Conservation (phyloP, 352 stramenopile species). For the Pythium rhizo-oryzae region DNA sequence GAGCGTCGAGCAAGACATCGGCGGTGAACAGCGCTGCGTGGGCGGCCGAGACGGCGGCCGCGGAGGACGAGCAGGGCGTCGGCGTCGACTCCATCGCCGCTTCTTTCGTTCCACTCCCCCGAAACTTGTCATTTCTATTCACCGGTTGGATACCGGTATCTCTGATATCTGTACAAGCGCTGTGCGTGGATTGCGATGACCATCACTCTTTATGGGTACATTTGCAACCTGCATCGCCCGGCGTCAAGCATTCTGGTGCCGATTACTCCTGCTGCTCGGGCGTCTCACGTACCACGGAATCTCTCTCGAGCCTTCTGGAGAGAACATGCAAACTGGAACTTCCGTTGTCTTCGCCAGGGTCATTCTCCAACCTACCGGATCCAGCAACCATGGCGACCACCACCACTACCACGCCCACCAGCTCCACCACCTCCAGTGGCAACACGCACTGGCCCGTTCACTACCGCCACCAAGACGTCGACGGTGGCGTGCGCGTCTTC, state of each 20-base stretch:
- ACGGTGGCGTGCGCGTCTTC: slow-evolving; percentile 16
- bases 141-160: background rate
- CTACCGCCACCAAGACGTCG: slow-evolving; percentile 15
- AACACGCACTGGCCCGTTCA: slow-evolving; percentile 14
- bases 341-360: background rate
- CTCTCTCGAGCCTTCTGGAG: too few relatives aligned
- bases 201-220: slow-evolving; percentile 6
- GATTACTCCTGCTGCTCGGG: too few relatives aligned
- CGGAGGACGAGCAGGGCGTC: background rate
- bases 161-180: slow-evolving; percentile 12
- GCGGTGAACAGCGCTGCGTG: background rate
- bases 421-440: background rate
- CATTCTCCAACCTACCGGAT: background rate
- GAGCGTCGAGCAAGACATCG: slow-evolving; percentile 7
- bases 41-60: too few relatives aligned
- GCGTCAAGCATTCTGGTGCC: too few relatives aligned
- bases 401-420: background rate
- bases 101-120: background rate
- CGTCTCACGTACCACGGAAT: too few relatives aligned
- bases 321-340: too few relatives aligned
- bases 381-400: slow-evolving; percentile 1
- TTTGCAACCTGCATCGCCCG: background rate
- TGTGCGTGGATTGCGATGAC: slow-evolving; percentile 11
- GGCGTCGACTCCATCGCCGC: too few relatives aligned
- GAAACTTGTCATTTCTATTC: background rate